phyloP scores from a whole-genome alignment of 2,329 filamentous ascomycete species.

The Leptographium wingfieldii region DNA sequence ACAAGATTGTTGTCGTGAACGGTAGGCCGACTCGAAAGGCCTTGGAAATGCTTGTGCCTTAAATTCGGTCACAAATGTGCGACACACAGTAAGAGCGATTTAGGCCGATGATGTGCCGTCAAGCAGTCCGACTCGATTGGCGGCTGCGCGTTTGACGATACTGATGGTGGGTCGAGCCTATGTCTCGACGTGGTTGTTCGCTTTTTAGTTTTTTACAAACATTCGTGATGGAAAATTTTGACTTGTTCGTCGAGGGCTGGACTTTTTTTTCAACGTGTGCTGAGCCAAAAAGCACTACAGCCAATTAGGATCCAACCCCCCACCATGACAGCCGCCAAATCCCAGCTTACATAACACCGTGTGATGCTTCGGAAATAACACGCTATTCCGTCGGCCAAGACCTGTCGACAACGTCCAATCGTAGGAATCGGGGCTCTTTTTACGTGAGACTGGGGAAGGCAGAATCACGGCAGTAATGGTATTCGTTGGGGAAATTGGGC shows the following conservation, averaged over 20 bases:
- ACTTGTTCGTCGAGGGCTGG: constrained; percentile 12
- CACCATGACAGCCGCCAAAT: background rate
- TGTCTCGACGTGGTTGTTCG: background rate
- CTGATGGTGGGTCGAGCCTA: background rate
- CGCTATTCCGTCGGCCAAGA: background rate
- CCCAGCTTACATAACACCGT: constrained; percentile 1
- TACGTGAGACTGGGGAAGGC: background rate
- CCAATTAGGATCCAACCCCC: constrained; percentile 3
- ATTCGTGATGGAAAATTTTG: constrained; percentile 10
- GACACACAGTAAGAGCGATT: background rate
- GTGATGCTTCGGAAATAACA: background rate
- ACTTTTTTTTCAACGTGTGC: constrained; percentile 11
- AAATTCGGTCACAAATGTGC: background rate
- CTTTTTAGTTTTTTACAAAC: background rate
- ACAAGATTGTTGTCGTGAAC: background rate
- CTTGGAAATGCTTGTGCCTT: background rate
- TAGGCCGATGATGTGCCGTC: background rate
- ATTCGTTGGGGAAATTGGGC: background rate
- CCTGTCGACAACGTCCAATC: background rate
- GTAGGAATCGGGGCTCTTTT: background rate
- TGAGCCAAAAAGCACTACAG: background rate
- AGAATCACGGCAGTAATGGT: background rate
- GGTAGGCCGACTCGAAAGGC: background rate
- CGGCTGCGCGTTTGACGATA: background rate
- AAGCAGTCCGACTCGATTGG: background rate